phyloP scores from a whole-genome alignment of 345 rosid genomes.

The Isatis tinctoria region DNA sequence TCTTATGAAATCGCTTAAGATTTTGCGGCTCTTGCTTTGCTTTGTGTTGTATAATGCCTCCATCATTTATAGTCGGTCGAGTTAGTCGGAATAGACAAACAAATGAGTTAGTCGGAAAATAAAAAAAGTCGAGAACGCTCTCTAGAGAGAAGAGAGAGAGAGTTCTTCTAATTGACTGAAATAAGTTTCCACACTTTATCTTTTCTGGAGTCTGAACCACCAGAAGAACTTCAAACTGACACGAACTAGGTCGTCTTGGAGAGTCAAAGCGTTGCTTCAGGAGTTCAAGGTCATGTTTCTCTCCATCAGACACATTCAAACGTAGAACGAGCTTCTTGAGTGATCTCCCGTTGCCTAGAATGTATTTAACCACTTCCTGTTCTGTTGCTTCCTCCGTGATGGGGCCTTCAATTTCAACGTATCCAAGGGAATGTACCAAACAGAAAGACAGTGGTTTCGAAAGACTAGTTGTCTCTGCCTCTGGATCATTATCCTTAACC shows the following conservation, averaged over 20 bases:
- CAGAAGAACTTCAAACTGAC: not conserved
- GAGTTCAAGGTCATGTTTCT: not conserved
- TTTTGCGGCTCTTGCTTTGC: not conserved
- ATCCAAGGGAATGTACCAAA: not conserved
- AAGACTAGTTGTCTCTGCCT: not conserved
- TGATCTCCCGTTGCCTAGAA: not conserved
- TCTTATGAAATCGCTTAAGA: too few relatives aligned
- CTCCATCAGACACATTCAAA: not conserved
- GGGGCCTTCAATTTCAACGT: not conserved
- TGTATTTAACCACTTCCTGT: not conserved
- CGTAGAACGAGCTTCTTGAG: not conserved
- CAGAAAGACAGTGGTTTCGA: not conserved
- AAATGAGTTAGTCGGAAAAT: too few relatives aligned
- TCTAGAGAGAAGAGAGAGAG: too few relatives aligned
- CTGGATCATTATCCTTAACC: not conserved
- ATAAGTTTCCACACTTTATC: not conserved
- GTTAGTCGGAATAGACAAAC: too few relatives aligned
- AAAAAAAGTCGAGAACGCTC: too few relatives aligned
- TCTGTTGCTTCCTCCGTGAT: not conserved
- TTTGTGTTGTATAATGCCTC: too few relatives aligned
- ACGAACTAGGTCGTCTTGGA: not conserved
- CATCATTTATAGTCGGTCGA: too few relatives aligned
- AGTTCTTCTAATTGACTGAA: not conserved
- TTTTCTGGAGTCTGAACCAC: not conserved
- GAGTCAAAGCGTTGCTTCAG: not conserved